Conservation (phyloP, 495 filamentous ascomycete species). For the Cladorrhinum samala region DNA sequence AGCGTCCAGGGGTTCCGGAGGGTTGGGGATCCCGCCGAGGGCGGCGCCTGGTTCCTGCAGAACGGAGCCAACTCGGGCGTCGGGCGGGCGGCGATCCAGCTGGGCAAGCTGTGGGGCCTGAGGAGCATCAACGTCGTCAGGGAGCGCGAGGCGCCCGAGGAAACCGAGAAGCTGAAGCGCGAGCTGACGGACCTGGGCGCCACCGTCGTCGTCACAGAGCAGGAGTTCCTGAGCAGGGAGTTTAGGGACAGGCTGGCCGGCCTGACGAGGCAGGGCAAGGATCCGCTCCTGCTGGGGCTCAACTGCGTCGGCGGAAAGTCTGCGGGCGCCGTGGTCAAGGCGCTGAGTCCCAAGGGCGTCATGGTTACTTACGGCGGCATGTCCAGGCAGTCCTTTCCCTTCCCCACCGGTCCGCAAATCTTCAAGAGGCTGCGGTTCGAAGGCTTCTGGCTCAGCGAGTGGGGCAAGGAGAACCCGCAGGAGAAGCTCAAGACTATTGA, state of each 20-base stretch:
- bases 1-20: conserved; percentile 28
- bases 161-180: conserved; percentile 59
- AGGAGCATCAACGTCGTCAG: conserved; percentile 83
- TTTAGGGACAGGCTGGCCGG: conserved; percentile 58
- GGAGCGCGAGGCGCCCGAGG: conserved; percentile 53
- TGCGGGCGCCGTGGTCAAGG: conserved; percentile 64
- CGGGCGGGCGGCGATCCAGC: conserved; percentile 79
- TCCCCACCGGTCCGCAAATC: conserved; percentile 76
- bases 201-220: conserved; percentile 74
- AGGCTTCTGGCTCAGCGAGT: conserved; percentile 91
- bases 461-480: conserved; percentile 69
- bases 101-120: conserved; percentile 75
- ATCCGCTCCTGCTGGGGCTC: conserved; percentile 66
- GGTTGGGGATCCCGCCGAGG: conserved; percentile 21
- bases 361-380: conserved; percentile 96
- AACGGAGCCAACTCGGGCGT: conserved; percentile 95
- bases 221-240: conserved; percentile 54
- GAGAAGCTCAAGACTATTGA: conserved; percentile 73
- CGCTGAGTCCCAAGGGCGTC: conserved; percentile 56
- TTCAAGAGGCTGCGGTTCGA: conserved; percentile 83
- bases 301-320: conserved; percentile 95
- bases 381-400: conserved; percentile 71
- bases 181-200: conserved; percentile 71
- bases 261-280: conserved; percentile 61
- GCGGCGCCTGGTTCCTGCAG: conserved; percentile 87